Base-by-base conservation (phyloP, 2,329 filamentous ascomycete species). In the Claviceps sp. region DNA sequence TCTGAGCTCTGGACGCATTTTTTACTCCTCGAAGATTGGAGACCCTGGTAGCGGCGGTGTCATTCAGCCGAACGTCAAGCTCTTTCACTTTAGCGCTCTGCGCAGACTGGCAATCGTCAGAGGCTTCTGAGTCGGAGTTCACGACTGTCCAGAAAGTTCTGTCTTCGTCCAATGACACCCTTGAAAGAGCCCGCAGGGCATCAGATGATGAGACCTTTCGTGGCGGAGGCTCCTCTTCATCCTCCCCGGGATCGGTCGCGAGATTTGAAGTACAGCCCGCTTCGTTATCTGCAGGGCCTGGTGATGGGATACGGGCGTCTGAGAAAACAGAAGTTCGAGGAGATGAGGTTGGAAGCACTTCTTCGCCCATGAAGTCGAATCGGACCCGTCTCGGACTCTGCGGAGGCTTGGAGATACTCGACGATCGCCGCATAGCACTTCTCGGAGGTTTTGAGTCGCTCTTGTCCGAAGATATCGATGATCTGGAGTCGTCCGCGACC, bases 301-400 rank as follows among this genome's bases (percentile, higher is more conserved):
- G 59, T 40, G 61, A 63, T 22, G 59, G 49, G 49, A 62, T 55
- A 52, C 60, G 58, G 7, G 60, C 61, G 42, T 58, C 55, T 50
- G 65, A 58, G 60, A 64, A 58, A 54, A 67, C 62, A 52, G 66
- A 58, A 52, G 62, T 56, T 55, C 72, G 70, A 47, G 79, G 79
- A 22, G 78, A 81, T 26, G 73, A 68, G 46, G 79, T 81, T 20
- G 80, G 78, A 53, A 81, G 66, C 38, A 84, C 77, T 59, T 83
- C 78, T 56, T 73, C 68, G 50, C 79, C 79, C 61, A 74, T 73
- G 46, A 83, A 74, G 40, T 81, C 74, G 56, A 84, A 84, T 47
- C 81, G 78, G 52, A 84, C 81, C 54, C 78, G 72, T 34, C 79
- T 73, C n/a, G 77, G 78, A 59, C 78, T 81, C 44, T 71, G 69